phyloP scores from a whole-genome alignment of 768 basidiomycete species.

The Mrakia blollopis region DNA sequence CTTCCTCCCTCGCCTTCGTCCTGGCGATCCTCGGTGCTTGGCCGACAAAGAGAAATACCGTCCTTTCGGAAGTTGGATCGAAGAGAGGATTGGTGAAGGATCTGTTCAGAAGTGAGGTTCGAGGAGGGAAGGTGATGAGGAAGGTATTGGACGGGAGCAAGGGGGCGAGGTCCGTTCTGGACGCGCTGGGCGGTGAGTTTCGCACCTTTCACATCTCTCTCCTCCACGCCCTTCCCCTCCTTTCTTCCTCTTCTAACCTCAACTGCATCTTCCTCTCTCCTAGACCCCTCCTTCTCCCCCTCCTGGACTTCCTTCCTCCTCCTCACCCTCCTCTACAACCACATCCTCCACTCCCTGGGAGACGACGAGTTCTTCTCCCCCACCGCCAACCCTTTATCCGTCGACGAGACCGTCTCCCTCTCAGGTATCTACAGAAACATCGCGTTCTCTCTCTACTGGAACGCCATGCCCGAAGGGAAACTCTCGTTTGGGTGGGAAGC shows the following conservation, averaged over 20 bases:
- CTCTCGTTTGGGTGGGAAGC: conserved; percentile 53
- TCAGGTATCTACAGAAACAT: conserved; percentile 76
- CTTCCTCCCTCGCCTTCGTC: conserved; percentile 53
- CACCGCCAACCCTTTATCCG: conserved; percentile 62
- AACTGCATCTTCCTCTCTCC: conserved; percentile 17
- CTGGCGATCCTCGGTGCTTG: conserved; percentile 58
- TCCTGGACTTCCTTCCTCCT: conserved; percentile 70
- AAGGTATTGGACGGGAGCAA: conserved; percentile 16
- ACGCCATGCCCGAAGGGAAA: conserved; percentile 52
- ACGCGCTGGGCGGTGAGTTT: conserved; percentile 24
- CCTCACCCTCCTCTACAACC: conserved; percentile 73
- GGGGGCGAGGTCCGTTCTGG: conserved; percentile 13
- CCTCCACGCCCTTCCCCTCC: conserved; percentile 11
- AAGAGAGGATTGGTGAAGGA: conserved; percentile 66
- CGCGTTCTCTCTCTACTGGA: conserved; percentile 72
- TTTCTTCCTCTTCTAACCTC: background rate
- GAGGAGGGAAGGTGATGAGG: conserved; percentile 37
- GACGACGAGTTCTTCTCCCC: conserved; percentile 91
- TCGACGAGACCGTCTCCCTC: conserved; percentile 74
- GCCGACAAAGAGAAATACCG: conserved; percentile 55
- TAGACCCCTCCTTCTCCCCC: conserved; percentile 50
- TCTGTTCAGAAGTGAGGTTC: conserved; percentile 58
- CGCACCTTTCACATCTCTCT: background rate
- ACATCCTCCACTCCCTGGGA: conserved; percentile 81
- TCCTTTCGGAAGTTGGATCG: conserved; percentile 55